Conservation (phyloP, 1,284 basidiomycete species). For the Rhizoctonia solani region DNA sequence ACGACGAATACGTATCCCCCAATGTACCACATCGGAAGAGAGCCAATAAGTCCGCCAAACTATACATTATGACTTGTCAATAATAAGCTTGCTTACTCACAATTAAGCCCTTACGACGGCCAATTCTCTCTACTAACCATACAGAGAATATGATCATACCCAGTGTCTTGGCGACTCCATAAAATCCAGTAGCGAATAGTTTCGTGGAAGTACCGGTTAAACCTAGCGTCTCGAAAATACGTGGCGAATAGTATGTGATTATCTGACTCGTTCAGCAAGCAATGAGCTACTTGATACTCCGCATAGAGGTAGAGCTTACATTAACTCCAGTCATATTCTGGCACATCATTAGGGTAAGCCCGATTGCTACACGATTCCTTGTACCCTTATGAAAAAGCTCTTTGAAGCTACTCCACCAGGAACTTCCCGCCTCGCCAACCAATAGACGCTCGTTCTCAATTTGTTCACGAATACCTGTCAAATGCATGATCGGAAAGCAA, state of each 20-base stretch:
- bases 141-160: conserved; percentile 43
- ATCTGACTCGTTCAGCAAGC: conserved; percentile 39
- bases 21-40: conserved; percentile 32
- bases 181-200: conserved; percentile 47
- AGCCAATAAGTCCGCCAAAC: conserved; percentile 29
- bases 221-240: conserved; percentile 47
- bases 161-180: conserved; percentile 48
- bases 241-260: conserved; percentile 44
- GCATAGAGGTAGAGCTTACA: not conserved
- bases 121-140: conserved; percentile 44
- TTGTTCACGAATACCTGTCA: conserved; percentile 32
- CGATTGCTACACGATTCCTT: conserved; percentile 42
- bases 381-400: conserved; percentile 41
- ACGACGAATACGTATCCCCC: conserved; percentile 30
- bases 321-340: conserved; percentile 45
- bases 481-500: not conserved
- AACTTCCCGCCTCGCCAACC: conserved; percentile 38
- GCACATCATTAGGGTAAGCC: conserved; percentile 43
- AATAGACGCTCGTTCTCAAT: conserved; percentile 41
- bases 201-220: conserved; percentile 42
- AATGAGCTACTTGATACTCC: not conserved
- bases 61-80: not conserved
- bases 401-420: conserved; percentile 40
- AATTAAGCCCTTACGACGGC: conserved; percentile 43
- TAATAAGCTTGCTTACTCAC: conserved; percentile 2